A percentile compares a stretch with the other conserved stretches of the same genome.
Evolutionary conservation across 2,329 filamentous ascomycete genomes (phyloP).

Genomic region (Apiospora pterosperma): DNA sequence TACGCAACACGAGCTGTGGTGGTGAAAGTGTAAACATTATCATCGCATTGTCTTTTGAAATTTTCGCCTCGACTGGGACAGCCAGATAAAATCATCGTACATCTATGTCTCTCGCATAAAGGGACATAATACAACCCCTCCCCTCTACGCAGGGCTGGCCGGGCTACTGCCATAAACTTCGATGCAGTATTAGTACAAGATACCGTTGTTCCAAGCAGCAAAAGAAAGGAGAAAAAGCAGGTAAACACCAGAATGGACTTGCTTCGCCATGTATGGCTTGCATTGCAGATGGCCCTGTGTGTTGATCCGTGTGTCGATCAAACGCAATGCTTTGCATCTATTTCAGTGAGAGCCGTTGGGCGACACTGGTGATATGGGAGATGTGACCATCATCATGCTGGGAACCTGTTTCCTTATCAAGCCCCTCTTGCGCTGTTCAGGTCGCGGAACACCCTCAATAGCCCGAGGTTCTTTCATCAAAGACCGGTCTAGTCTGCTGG

Average conservation of each 20-base stretch:
- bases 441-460: constrained; percentile 79
- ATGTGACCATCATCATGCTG: constrained; percentile 28
- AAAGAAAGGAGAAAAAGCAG: neutral
- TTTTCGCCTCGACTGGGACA: neutral
- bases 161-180: neutral
- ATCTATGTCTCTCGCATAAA: neutral
- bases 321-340: neutral
- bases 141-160: neutral
- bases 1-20: neutral
- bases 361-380: constrained; percentile 22
- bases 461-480: constrained; percentile 90
- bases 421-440: constrained; percentile 47
- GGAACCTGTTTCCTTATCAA: constrained; percentile 55
- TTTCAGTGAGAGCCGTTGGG: constrained; percentile 9
- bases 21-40: neutral
- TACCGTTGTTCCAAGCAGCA: neutral
- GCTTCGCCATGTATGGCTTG: neutral
- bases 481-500: constrained; percentile 77
- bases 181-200: neutral
- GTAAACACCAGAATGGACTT: neutral
- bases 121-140: neutral
- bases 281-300: neutral
- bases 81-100: neutral
- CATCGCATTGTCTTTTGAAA: neutral
- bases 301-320: neutral